Conservation (phyloP, 257 asterid species). For the Plantago elongata region DNA sequence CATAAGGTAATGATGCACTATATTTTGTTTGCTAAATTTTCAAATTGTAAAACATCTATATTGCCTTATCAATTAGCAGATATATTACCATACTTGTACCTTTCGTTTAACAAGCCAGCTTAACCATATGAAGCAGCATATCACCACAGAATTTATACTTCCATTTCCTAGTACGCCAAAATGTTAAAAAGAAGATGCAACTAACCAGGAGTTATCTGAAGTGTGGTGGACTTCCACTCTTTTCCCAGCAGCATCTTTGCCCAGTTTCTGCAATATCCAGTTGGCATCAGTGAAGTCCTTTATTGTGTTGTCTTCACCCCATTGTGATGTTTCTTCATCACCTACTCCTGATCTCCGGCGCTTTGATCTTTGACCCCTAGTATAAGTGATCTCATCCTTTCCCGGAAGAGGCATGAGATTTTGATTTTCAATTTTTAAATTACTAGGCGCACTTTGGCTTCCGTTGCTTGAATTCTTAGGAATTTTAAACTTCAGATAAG, state of each 20-base stretch:
- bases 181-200: slow-evolving; percentile 6
- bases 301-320: slow-evolving; percentile 44
- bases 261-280: slow-evolving; percentile 93
- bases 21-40: too few relatives aligned
- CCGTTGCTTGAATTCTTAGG: slow-evolving; percentile 60
- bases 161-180: background rate
- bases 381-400: slow-evolving; percentile 57
- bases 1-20: too few relatives aligned
- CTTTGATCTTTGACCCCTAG: slow-evolving; percentile 89
- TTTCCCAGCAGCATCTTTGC: slow-evolving; percentile 94
- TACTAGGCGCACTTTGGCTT: slow-evolving; percentile 32
- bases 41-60: too few relatives aligned
- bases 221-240: slow-evolving; percentile 91
- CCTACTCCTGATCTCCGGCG: slow-evolving; percentile 62
- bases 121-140: background rate
- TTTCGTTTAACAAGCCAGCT: too few relatives aligned
- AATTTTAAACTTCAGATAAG: slow-evolving; percentile 64
- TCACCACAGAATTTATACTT: background rate
- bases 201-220: slow-evolving; percentile 75
- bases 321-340: slow-evolving; percentile 46
- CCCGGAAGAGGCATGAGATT: slow-evolving; percentile 38
- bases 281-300: slow-evolving; percentile 82
- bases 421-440: slow-evolving; percentile 24
- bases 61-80: too few relatives aligned
- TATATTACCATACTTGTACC: too few relatives aligned